Percentiles rank a stretch among this genome's conserved stretches.
Evolutionary conservation across 495 filamentous ascomycete genomes (phyloP).

Genomic region (Tuber calosporum): DNA sequence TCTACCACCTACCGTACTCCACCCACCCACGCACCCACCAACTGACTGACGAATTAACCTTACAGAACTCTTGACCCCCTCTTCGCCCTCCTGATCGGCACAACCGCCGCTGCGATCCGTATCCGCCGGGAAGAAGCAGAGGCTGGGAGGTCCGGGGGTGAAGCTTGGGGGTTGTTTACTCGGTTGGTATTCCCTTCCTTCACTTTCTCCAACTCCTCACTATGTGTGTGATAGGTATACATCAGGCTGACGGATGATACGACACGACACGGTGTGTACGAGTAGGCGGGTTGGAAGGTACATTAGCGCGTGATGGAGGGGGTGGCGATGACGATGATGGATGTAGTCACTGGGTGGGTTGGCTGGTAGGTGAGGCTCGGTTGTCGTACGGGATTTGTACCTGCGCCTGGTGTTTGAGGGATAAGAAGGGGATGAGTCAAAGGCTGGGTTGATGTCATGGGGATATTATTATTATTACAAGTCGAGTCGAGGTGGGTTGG

Average conservation of each 20-base stretch:
- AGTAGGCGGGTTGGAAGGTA: conserved; percentile 25
- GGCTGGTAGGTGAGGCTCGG: not conserved
- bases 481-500: not conserved
- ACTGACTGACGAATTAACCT: not conserved
- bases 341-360: not conserved
- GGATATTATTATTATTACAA: not conserved
- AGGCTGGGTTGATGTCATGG: not conserved
- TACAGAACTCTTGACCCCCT: conserved; percentile 68
- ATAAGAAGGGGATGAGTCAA: not conserved
- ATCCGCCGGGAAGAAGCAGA: conserved; percentile 81
- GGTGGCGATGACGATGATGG: not conserved
- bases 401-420: not conserved
- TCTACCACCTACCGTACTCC: no score
- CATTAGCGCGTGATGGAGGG: conserved; percentile 10
- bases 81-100: conserved; percentile 74
- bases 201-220: not conserved
- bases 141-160: conserved; percentile 50
- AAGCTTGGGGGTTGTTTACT: conserved; percentile 43
- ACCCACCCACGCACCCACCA: no score
- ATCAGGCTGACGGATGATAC: not conserved
- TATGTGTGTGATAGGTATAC: not conserved
- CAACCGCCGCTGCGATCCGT: conserved; percentile 56
- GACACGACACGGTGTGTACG: conserved; percentile 3
- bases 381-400: not conserved
- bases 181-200: conserved; percentile 20